Evolutionary conservation across 1,284 basidiomycete species (phyloP), one percentile per base, ranked within the genome.

Genomic region (Wallemia hederae): DNA sequence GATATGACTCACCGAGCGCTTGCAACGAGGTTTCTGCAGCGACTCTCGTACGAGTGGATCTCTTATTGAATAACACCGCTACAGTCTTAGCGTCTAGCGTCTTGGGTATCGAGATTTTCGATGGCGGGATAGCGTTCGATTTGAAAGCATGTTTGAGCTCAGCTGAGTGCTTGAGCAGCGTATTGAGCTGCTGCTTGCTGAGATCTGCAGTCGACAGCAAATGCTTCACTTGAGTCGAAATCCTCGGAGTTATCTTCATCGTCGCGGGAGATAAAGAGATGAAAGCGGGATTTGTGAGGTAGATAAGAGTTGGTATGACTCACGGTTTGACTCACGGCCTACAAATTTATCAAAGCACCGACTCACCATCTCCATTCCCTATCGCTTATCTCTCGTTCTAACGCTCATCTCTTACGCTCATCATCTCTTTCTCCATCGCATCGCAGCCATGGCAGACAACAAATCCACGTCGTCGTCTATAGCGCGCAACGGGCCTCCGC

Each of bases 41-140:
- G 11, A 98, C 74, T 19, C 94, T 80, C 0, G 94, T 98, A 57
- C 94, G 78, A 0, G 92, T 97, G 67, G 83, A 87, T 55, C 92
- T 80, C 70, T 98, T 98, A 24, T 80, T 83, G 70, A 98, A 98
- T 56, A 97, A 72, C 62, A 98, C 73, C 0, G 90, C 92, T 62
- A 97, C 77, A 0, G 84, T 80, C 70, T 90, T 88, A 69, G 78
- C 78, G 65, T 78, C 77, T 2, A 94, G 74, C 1, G 80, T 79
- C 68, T 83, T 24, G 5, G 22, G 61, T 61, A 39, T 65, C 61
- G 28, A 62, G 61, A 19, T 63, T 65, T 17, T 59, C 9, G 60
- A 62, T 39, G 25, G 24, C 14, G 64, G 63, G 29, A 64, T 59
- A 1, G 61, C 64, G 22, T 57, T 27, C 39, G 60, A 49, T 62